Evolutionary conservation across 768 basidiomycete species (phyloP).

Genomic region (Floccularia luteovirens): DNA sequence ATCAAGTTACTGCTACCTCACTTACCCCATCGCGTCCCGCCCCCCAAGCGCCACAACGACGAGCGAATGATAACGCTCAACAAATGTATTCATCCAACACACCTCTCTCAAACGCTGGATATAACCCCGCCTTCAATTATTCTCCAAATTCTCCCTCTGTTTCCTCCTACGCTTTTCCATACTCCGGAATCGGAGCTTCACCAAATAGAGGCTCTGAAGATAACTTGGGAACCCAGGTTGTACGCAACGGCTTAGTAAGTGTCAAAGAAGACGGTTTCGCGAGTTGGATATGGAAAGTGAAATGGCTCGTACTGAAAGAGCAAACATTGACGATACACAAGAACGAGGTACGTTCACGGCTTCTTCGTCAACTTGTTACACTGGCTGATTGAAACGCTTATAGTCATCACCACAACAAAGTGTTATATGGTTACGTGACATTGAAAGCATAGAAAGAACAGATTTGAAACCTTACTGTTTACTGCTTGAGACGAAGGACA

Average conservation of each 20-base stretch:
- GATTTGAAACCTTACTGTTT: slow-evolving; percentile 95
- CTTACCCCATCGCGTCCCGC: slow-evolving; percentile 76
- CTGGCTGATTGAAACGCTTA: background rate
- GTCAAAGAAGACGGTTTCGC: slow-evolving; percentile 94
- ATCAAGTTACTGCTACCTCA: slow-evolving; percentile 38
- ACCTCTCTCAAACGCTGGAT: slow-evolving; percentile 45
- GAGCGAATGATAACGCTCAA: slow-evolving; percentile 28
- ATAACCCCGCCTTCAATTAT: slow-evolving; percentile 52
- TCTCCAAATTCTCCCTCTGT: slow-evolving; percentile 40
- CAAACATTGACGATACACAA: slow-evolving; percentile 78
- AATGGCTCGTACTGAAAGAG: slow-evolving; percentile 85
- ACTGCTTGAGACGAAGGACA: slow-evolving; percentile 78
- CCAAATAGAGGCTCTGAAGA: slow-evolving; percentile 45
- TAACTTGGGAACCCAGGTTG: slow-evolving; percentile 30
- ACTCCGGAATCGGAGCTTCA: slow-evolving; percentile 77
- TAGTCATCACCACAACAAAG: slow-evolving; percentile 52
- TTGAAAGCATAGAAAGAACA: slow-evolving; percentile 83
- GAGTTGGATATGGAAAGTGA: slow-evolving; percentile 86
- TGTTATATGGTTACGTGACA: slow-evolving; percentile 62
- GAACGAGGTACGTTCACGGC: slow-evolving; percentile 64
- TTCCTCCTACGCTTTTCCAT: slow-evolving; percentile 52
- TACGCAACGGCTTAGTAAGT: slow-evolving; percentile 69
- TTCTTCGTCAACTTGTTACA: slow-evolving; percentile 1
- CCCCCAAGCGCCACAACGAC: slow-evolving; percentile 57
- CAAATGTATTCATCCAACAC: slow-evolving; percentile 27